A percentile compares a stretch with the other conserved stretches of the same genome.
Conservation (phyloP, 805 yeast species). For the Ogataea allantospora region DNA sequence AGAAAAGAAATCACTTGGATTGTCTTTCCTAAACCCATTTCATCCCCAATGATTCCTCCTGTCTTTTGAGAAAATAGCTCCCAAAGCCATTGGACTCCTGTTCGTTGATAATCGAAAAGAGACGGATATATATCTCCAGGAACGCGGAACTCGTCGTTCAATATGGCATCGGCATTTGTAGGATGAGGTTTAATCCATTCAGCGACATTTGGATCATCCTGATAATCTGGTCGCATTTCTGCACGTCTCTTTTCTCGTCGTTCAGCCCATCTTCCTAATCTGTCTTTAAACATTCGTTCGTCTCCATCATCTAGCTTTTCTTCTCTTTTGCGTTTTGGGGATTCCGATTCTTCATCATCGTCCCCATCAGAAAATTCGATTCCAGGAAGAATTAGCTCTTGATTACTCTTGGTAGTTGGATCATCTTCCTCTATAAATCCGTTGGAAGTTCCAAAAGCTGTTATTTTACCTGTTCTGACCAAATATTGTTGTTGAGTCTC, state of each 20-base stretch:
- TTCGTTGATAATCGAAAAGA: slow-evolving; percentile 88
- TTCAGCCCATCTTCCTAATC: slow-evolving; percentile 60
- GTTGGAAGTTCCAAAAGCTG: slow-evolving; percentile 80
- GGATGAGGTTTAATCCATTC: slow-evolving; percentile 86
- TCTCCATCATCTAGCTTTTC: slow-evolving; percentile 76
- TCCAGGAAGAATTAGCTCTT: slow-evolving; percentile 51
- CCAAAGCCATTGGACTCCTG: slow-evolving; percentile 97
- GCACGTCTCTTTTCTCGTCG: slow-evolving; percentile 48
- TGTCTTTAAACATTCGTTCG: slow-evolving; percentile 55
- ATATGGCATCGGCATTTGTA: slow-evolving; percentile 63
- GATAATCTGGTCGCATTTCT: slow-evolving; percentile 28
- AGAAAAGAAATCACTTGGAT: slow-evolving; percentile 88
- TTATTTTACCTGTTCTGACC: slow-evolving; percentile 85
- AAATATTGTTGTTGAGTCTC: slow-evolving; percentile 80
- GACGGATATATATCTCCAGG: slow-evolving; percentile 92
- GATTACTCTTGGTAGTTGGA: slow-evolving; percentile 35
- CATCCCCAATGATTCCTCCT: slow-evolving; percentile 97
- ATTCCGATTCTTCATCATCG: slow-evolving; percentile 20
- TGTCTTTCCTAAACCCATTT: slow-evolving; percentile 97
- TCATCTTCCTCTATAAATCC: slow-evolving; percentile 51
- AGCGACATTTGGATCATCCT: slow-evolving; percentile 30
- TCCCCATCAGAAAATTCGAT: slow-evolving; percentile 28
- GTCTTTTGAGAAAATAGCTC: slow-evolving; percentile 85
- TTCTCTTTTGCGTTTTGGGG: slow-evolving; percentile 2
- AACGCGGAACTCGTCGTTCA: slow-evolving; percentile 66